These are phyloP conservation scores for Triadica sebifera DNA, from an alignment of 345 rosid species.

Conservation along the genomic window DNA sequence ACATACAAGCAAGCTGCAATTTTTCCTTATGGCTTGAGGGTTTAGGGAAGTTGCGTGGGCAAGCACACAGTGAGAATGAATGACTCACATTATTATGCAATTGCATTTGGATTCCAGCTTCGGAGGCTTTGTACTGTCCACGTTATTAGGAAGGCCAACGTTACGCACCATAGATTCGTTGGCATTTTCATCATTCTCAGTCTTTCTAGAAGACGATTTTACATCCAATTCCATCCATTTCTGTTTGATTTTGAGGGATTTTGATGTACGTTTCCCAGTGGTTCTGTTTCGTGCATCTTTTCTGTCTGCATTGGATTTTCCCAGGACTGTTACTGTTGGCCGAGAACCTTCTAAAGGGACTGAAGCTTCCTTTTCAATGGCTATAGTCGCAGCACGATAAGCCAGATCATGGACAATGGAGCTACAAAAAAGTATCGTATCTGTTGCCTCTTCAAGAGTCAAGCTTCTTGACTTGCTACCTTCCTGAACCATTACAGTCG, in stretches of 20 bases:
- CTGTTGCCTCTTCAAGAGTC: conserved; percentile 94
- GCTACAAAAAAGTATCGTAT: conserved; percentile 87
- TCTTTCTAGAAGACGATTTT: conserved; percentile 35
- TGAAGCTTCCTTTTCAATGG: conserved; percentile 59
- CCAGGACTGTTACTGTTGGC: conserved; percentile 72
- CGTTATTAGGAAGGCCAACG: conserved; percentile 60
- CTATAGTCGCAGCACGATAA: conserved; percentile 72
- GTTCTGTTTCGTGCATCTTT: conserved; percentile 51
- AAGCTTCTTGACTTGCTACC: conserved; percentile 78
- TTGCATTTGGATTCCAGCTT: conserved; percentile 96
- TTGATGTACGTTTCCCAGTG: conserved; percentile 45
- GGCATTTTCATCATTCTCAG: conserved; percentile 85
- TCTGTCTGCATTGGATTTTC: conserved; percentile 53
- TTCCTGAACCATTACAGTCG: conserved; percentile 53
- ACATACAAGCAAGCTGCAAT: conserved; percentile 17
- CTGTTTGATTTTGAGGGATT: conserved; percentile 54
- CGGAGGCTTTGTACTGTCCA: conserved; percentile 65
- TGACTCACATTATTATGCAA: conserved; percentile 84
- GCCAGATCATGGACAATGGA: conserved; percentile 93
- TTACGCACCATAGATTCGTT: conserved; percentile 53
- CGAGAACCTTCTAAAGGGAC: conserved; percentile 50
- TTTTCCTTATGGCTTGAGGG: conserved; percentile 2
- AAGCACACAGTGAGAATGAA: neutral
- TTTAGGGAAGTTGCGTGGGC: neutral
- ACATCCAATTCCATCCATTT: conserved; percentile 52